Evolutionary conservation across 768 basidiomycete species (phyloP).

Genomic region (Lenzites betulinus): DNA sequence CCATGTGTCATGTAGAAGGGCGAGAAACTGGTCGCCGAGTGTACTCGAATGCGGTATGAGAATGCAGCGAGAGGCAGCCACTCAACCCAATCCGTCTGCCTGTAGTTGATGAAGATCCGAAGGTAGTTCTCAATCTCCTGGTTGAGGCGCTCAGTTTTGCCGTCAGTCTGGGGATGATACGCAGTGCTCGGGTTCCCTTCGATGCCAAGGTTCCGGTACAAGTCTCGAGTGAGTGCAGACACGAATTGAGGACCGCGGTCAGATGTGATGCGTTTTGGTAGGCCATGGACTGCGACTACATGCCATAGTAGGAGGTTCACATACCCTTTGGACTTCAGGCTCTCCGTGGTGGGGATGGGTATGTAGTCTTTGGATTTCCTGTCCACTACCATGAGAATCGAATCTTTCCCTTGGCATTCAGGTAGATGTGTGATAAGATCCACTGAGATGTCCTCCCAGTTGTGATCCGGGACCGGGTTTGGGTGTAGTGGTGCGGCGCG

Average conservation of each 20-base stretch:
- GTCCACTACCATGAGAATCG: conserved; percentile 22
- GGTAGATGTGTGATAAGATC: conserved; percentile 29
- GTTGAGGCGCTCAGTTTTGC: conserved; percentile 44
- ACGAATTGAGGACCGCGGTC: conserved; percentile 31
- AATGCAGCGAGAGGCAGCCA: conserved; percentile 38
- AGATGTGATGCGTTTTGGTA: conserved; percentile 6
- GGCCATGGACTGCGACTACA: conserved; percentile 18
- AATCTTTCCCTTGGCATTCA: conserved; percentile 15
- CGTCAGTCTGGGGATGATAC: conserved; percentile 47
- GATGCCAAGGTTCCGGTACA: conserved; percentile 37
- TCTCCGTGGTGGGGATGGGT: conserved; percentile 29
- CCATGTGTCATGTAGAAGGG: conserved; percentile 38
- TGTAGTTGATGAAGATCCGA: conserved; percentile 33
- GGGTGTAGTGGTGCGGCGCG: conserved; percentile 21
- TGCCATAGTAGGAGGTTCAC: conserved; percentile 22
- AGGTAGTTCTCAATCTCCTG: conserved; percentile 44
- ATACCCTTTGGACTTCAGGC: conserved; percentile 23
- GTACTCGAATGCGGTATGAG: conserved; percentile 34
- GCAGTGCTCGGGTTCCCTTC: conserved; percentile 39
- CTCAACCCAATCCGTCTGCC: conserved; percentile 38
- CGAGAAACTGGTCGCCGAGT: conserved; percentile 30
- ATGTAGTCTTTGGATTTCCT: conserved; percentile 30
- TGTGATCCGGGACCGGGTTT: conserved; percentile 9
- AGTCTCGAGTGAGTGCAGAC: conserved; percentile 33
- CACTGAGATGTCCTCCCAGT: conserved; percentile 14